These are phyloP conservation scores for Globisporangium rhizosaccharum DNA, from an alignment of 352 stramenopile species.

Conservation along the genomic window DNA sequence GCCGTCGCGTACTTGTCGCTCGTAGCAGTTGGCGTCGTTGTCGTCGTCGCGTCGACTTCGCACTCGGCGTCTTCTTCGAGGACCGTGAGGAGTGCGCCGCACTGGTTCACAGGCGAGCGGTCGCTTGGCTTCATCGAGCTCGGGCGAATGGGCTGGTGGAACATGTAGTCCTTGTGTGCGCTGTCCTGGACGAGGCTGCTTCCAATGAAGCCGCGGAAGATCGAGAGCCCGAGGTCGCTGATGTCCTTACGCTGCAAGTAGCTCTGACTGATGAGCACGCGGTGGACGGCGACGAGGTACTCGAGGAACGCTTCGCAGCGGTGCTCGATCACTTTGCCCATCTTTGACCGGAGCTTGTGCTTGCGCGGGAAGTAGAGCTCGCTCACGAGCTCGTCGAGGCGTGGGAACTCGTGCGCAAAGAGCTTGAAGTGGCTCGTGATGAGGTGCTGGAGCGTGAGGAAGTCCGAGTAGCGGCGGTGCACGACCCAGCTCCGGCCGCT, in stretches of 20 bases:
- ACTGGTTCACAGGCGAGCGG: constrained; percentile 53
- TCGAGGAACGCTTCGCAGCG: constrained; percentile 61
- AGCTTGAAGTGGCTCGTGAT: constrained; percentile 48
- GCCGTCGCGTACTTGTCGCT: constrained; percentile 11
- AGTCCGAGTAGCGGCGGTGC: constrained; percentile 62
- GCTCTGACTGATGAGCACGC: constrained; percentile 54
- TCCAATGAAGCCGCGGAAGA: constrained; percentile 63
- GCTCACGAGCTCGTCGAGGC: constrained; percentile 29
- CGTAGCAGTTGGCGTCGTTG: constrained; percentile 2
- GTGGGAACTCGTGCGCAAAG: constrained; percentile 47
- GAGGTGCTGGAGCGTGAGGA: constrained; percentile 48
- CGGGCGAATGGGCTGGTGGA: constrained; percentile 46
- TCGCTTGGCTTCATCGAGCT: constrained; percentile 36
- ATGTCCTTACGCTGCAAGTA: constrained; percentile 54
- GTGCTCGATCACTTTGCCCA: constrained; percentile 50
- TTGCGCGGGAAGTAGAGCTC: constrained; percentile 72
- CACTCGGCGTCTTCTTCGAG: constrained; percentile 40
- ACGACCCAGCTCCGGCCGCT: constrained; percentile 67
- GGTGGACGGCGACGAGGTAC: constrained; percentile 55
- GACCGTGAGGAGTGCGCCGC: constrained; percentile 51
- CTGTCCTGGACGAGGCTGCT: constrained; percentile 49
- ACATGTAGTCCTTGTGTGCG: constrained; percentile 50
- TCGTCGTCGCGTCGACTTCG: constrained; percentile 17
- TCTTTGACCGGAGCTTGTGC: constrained; percentile 51
- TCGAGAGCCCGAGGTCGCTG: constrained; percentile 52